Evolutionary conservation across 2,329 filamentous ascomycete genomes (phyloP).

Genomic region (Fusarium nurragi): DNA sequence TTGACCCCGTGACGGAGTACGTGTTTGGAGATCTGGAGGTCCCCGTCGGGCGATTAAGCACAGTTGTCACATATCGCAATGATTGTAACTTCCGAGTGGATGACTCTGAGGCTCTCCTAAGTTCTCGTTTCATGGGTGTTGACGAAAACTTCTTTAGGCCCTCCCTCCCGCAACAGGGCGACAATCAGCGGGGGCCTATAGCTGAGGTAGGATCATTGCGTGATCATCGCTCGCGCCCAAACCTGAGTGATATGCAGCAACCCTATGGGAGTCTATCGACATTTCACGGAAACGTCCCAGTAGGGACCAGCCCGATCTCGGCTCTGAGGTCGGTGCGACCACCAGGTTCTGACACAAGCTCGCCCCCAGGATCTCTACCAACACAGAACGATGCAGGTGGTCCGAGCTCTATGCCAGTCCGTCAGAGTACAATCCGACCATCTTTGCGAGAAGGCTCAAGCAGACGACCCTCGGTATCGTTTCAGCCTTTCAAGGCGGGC

Average conservation of each 20-base stretch:
- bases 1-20: slow-evolving; percentile 72
- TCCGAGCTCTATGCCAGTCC: slow-evolving; percentile 65
- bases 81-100: slow-evolving; percentile 93
- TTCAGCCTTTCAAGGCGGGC: slow-evolving; percentile 95
- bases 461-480: slow-evolving; percentile 84
- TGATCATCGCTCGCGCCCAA: slow-evolving; percentile 61
- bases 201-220: slow-evolving; percentile 80
- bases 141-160: slow-evolving; percentile 90
- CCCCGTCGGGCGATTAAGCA: slow-evolving; percentile 83
- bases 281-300: slow-evolving; percentile 80
- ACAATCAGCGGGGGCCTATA: slow-evolving; percentile 49
- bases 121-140: slow-evolving; percentile 90
- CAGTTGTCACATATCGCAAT: slow-evolving; percentile 84
- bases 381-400: slow-evolving; percentile 56
- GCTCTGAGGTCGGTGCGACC: slow-evolving; percentile 76
- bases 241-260: slow-evolving; percentile 72
- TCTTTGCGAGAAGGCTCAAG: slow-evolving; percentile 61
- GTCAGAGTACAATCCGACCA: slow-evolving; percentile 46
- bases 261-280: slow-evolving; percentile 91
- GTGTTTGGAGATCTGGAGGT: slow-evolving; percentile 86
- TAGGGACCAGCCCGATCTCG: slow-evolving; percentile 87
- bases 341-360: slow-evolving; percentile 70
- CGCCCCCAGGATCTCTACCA: slow-evolving; percentile 63
- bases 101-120: slow-evolving; percentile 88
- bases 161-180: slow-evolving; percentile 69